phyloP scores from a whole-genome alignment of 1,284 basidiomycete species.

The Ustilago vetiveriae region DNA sequence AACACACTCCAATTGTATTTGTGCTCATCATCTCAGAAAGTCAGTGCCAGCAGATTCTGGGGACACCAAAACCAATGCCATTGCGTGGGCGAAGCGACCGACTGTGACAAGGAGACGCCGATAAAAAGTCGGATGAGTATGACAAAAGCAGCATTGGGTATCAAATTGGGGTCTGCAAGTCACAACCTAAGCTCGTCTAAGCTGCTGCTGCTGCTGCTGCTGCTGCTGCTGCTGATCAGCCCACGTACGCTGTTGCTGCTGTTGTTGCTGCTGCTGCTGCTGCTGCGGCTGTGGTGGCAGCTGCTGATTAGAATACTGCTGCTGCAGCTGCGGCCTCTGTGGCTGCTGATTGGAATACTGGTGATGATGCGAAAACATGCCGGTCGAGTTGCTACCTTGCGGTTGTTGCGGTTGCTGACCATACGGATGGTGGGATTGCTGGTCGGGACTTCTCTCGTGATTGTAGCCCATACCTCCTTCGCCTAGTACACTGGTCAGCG shows the following conservation, averaged over 20 bases:
- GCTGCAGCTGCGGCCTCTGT: slow-evolving; percentile 20
- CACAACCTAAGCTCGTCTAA: slow-evolving; percentile 11
- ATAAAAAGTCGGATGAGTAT: too few species aligned
- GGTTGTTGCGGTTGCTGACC: slow-evolving; percentile 10
- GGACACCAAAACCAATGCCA: background rate
- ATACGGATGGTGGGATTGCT: slow-evolving; percentile 17
- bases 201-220: slow-evolving; percentile 11
- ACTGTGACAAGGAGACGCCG: too few species aligned
- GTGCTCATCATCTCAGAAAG: background rate
- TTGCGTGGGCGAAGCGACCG: too few species aligned
- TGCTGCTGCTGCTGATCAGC: slow-evolving; percentile 13
- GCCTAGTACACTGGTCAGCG: slow-evolving; percentile 24
- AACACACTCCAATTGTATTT: slow-evolving; percentile 19
- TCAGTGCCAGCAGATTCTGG: background rate
- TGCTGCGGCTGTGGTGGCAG: slow-evolving; percentile 11
- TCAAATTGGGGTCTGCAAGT: too few species aligned
- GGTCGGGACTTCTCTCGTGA: slow-evolving; percentile 36
- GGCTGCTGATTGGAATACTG: slow-evolving; percentile 12
- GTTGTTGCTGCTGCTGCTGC: slow-evolving; percentile 11
- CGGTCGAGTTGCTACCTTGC: slow-evolving; percentile 1
- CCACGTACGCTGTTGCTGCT: slow-evolving; percentile 11
- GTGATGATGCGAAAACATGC: slow-evolving; percentile 9
- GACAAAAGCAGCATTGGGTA: too few species aligned
- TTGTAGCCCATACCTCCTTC: slow-evolving; percentile 16
- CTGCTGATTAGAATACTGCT: slow-evolving; percentile 11